Conservation (phyloP, 176 grass and related monocot species). For the Oryza glumipatula region DNA sequence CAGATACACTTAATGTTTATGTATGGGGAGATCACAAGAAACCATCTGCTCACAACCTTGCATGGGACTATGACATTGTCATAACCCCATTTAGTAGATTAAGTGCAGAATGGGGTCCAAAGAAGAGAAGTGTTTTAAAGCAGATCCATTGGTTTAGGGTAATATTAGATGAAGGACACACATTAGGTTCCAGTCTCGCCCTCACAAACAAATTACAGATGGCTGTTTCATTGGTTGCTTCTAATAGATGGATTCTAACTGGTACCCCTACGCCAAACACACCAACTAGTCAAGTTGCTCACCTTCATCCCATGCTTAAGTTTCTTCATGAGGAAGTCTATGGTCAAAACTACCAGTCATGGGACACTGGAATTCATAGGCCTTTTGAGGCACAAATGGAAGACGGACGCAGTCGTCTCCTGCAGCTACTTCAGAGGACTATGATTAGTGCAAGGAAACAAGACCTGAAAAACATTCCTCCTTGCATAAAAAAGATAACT, state of each 20-base stretch:
- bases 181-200: conserved; percentile 84
- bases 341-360: conserved; percentile 80
- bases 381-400: conserved; percentile 88
- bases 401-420: conserved; percentile 67
- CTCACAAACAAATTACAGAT: conserved; percentile 97
- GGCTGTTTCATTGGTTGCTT: conserved; percentile 89
- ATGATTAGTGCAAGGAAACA: conserved; percentile 98
- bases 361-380: conserved; percentile 79
- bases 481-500: conserved; percentile 80
- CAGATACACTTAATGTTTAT: conserved; percentile 65
- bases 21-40: conserved; percentile 73
- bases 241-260: conserved; percentile 96
- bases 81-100: conserved; percentile 93
- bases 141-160: conserved; percentile 96
- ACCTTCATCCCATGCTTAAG: conserved; percentile 94
- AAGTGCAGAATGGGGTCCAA: conserved; percentile 84
- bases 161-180: conserved; percentile 98
- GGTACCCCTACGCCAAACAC: conserved; percentile 96
- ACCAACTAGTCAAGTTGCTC: conserved; percentile 88
- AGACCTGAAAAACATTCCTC: conserved; percentile 89
- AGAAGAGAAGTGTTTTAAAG: conserved; percentile 80
- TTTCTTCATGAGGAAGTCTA: conserved; percentile 96
- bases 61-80: conserved; percentile 96
- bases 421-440: conserved; percentile 76
- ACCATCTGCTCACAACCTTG: conserved; percentile 77